Evolutionary conservation across 306 rosid species (phyloP).

Genomic region (Morella rubra): DNA sequence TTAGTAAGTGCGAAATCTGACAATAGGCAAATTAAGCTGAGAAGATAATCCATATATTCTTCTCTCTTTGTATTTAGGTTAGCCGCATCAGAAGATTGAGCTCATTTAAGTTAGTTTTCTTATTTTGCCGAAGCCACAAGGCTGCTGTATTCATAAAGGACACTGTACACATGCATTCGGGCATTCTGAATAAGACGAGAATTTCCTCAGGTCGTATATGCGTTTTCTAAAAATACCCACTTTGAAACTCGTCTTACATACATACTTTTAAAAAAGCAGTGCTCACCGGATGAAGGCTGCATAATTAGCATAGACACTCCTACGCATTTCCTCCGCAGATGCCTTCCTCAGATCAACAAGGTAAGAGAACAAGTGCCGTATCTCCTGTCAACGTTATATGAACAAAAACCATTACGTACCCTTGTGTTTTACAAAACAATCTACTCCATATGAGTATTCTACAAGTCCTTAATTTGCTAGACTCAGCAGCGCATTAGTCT

Average conservation of each 20-base stretch:
- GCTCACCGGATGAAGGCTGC: slow-evolving; percentile 86
- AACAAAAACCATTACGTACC: neutral
- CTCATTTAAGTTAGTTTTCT: too few relatives aligned
- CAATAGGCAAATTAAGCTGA: too few relatives aligned
- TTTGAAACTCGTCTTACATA: neutral
- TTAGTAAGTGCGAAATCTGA: too few relatives aligned
- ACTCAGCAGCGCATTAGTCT: neutral
- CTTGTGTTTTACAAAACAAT: neutral
- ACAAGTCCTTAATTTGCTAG: neutral
- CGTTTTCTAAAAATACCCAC: neutral
- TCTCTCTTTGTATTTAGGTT: too few relatives aligned
- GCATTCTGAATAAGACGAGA: too few relatives aligned
- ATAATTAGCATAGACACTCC: slow-evolving; percentile 84
- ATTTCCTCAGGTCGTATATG: too few relatives aligned
- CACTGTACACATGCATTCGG: too few relatives aligned
- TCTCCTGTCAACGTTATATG: slow-evolving; percentile 49
- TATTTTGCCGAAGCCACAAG: too few relatives aligned
- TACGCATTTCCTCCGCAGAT: slow-evolving; percentile 99
- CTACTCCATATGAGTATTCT: neutral
- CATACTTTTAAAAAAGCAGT: neutral
- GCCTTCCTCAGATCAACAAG: slow-evolving; percentile 83
- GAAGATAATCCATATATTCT: too few relatives aligned
- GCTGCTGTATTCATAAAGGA: too few relatives aligned
- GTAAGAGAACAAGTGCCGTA: slow-evolving; percentile 57
- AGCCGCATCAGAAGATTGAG: too few relatives aligned